Evolutionary conservation across 2,329 filamentous ascomycete species (phyloP).

Genomic region (Pezicula carpinea): DNA sequence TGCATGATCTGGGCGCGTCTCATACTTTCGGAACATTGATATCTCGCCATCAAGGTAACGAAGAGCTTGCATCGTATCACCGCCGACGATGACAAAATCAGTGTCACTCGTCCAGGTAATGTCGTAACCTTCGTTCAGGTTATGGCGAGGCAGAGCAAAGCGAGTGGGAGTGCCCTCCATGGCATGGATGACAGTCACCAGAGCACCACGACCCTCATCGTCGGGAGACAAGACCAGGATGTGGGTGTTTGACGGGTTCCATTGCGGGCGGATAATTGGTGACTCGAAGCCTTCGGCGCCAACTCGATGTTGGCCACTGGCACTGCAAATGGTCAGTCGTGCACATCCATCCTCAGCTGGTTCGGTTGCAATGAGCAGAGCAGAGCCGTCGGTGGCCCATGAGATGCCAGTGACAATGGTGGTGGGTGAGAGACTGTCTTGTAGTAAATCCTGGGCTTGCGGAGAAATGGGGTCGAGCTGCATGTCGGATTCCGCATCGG

Average conservation of each 20-base stretch:
- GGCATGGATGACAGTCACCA: slow-evolving; percentile 48
- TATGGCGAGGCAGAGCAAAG: slow-evolving; percentile 44
- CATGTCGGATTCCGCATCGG: slow-evolving; percentile 34
- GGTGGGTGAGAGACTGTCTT: slow-evolving; percentile 46
- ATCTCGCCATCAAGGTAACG: slow-evolving; percentile 44
- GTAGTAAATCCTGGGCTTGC: slow-evolving; percentile 41
- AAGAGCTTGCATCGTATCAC: slow-evolving; percentile 47
- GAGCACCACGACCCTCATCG: slow-evolving; percentile 44
- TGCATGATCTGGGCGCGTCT: slow-evolving; percentile 47
- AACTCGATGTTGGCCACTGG: slow-evolving; percentile 47
- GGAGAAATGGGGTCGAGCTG: slow-evolving; percentile 25
- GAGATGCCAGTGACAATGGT: slow-evolving; percentile 55
- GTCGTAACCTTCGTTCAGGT: slow-evolving; percentile 48
- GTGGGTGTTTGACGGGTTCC: slow-evolving; percentile 52
- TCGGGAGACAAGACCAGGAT: slow-evolving; percentile 54
- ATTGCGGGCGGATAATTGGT: slow-evolving; percentile 57
- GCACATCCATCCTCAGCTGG: slow-evolving; percentile 41
- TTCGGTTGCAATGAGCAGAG: slow-evolving; percentile 55
- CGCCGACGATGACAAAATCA: slow-evolving; percentile 56
- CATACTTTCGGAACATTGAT: slow-evolving; percentile 41
- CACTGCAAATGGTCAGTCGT: slow-evolving; percentile 50
- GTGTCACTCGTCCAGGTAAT: slow-evolving; percentile 54
- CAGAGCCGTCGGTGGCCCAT: slow-evolving; percentile 53
- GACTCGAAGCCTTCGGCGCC: slow-evolving; percentile 53
- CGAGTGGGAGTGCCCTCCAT: slow-evolving; percentile 28